phyloP scores from a whole-genome alignment of 345 rosid genomes.

The Passiflora organensis region DNA sequence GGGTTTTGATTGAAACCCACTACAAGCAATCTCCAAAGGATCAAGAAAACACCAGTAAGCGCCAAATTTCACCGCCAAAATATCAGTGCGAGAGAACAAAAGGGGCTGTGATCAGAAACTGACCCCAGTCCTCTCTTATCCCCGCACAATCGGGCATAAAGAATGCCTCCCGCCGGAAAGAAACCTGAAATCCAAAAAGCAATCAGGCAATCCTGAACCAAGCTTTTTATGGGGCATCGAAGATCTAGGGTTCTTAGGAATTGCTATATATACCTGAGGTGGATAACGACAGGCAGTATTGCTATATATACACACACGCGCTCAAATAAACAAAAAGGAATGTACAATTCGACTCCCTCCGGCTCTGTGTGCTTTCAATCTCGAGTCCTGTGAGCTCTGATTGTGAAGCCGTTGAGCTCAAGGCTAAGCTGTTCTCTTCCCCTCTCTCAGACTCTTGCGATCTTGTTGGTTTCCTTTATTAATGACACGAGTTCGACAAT shows the following conservation, averaged over 20 bases:
- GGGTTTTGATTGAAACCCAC: constrained; percentile 32
- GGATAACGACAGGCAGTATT: too few relatives aligned
- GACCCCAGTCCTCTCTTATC: constrained; percentile 18
- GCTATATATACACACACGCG: too few relatives aligned
- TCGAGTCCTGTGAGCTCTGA: too few relatives aligned
- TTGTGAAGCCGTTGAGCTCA: too few relatives aligned
- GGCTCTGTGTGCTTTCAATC: too few relatives aligned
- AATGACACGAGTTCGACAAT: too few relatives aligned
- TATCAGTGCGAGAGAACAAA: constrained; percentile 2
- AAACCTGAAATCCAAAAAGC: constrained; percentile 13
- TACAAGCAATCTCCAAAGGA: constrained; percentile 19
- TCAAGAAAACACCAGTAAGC: constrained; percentile 19
- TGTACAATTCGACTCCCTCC: too few relatives aligned
- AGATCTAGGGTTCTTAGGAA: constrained; percentile 21
- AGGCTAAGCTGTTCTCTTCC: too few relatives aligned
- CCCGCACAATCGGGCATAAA: constrained; percentile 16
- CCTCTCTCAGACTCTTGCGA: too few relatives aligned
- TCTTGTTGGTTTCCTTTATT: too few relatives aligned
- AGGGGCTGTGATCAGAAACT: constrained; percentile 7
- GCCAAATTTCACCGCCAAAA: constrained; percentile 23
- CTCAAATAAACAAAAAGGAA: too few relatives aligned
- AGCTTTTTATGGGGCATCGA: constrained; percentile 2
- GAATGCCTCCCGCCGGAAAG: constrained; percentile 12
- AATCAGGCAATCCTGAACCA: constrained; percentile 9
- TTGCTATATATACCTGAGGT: constrained; percentile 20